These are phyloP conservation scores for Penicillium egyptiacum DNA, from an alignment of 495 filamentous ascomycete species.

Conservation along the genomic window DNA sequence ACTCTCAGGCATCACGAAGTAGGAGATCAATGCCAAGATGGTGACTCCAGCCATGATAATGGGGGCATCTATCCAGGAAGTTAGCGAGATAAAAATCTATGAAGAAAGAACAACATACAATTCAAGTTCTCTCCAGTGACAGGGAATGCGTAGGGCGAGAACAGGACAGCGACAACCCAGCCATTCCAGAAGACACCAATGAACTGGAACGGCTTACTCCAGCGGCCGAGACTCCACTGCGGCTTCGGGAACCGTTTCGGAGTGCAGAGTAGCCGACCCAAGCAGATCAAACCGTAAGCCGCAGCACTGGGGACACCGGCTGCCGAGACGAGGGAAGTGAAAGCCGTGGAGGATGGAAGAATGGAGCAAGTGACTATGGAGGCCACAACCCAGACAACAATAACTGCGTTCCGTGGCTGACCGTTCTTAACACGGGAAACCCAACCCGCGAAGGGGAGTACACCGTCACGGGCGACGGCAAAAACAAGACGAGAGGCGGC, in stretches of 20 bases:
- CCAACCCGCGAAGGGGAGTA: slow-evolving; percentile 56
- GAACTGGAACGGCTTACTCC: slow-evolving; percentile 50
- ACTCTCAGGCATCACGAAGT: slow-evolving; percentile 50
- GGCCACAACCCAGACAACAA: slow-evolving; percentile 53
- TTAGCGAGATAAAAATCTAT: slow-evolving; percentile 4
- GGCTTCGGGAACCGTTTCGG: slow-evolving; percentile 48
- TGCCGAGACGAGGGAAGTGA: slow-evolving; percentile 54
- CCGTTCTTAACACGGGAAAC: slow-evolving; percentile 51
- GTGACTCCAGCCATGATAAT: slow-evolving; percentile 53
- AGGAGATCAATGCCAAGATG: slow-evolving; percentile 47
- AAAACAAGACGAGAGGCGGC: slow-evolving; percentile 58
- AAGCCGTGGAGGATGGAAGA: slow-evolving; percentile 53
- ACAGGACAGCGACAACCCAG: slow-evolving; percentile 51
- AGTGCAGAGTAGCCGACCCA: slow-evolving; percentile 51
- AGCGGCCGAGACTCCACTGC: slow-evolving; percentile 44
- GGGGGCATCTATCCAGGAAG: slow-evolving; percentile 38
- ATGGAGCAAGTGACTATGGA: slow-evolving; percentile 54
- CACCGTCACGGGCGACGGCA: slow-evolving; percentile 56
- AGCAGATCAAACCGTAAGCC: slow-evolving; percentile 55
- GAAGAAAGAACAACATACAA: slow-evolving; percentile 31
- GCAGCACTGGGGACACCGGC: slow-evolving; percentile 53
- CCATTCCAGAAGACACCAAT: slow-evolving; percentile 52
- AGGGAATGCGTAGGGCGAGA: slow-evolving; percentile 48
- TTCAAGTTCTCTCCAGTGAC: slow-evolving; percentile 48
- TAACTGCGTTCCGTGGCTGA: slow-evolving; percentile 55